These are phyloP conservation scores for Theileria equi DNA, from an alignment of 169 alveolate genomes.

Conservation along the genomic window DNA sequence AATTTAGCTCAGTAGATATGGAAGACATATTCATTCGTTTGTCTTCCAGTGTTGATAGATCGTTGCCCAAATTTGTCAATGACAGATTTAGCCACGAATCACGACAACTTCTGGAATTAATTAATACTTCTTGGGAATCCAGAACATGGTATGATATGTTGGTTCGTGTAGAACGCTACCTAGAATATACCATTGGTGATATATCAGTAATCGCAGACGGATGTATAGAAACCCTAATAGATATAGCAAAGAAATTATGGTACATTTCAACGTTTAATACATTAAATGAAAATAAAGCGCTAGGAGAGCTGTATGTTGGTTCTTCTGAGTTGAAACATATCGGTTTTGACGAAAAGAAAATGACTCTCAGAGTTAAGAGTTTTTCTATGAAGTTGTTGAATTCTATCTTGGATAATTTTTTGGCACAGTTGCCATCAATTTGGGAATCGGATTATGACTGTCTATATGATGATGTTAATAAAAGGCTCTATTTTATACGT, in stretches of 20 bases:
- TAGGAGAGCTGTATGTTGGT: slow-evolving; percentile 1
- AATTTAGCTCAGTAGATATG: slow-evolving; percentile 9
- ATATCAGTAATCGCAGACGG: slow-evolving; percentile 1
- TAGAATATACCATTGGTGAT: slow-evolving; percentile 25
- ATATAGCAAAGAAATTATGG: slow-evolving; percentile 40
- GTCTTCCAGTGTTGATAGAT: slow-evolving; percentile 41
- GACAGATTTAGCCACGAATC: slow-evolving; percentile 16
- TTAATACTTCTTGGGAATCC: slow-evolving; percentile 16
- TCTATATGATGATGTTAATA: background rate
- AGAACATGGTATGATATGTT: slow-evolving; percentile 7
- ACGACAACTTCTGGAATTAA: slow-evolving; percentile 6
- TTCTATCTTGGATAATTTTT: slow-evolving; percentile 7
- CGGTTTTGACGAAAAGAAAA: background rate
- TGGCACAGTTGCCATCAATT: slow-evolving; percentile 12
- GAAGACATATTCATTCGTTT: slow-evolving; percentile 26
- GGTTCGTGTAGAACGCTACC: slow-evolving; percentile 24
- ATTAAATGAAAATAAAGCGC: background rate
- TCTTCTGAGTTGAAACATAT: slow-evolving; percentile 21
- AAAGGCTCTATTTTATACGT: slow-evolving; percentile 15
- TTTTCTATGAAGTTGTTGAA: slow-evolving; percentile 5
- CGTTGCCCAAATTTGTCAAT: slow-evolving; percentile 47
- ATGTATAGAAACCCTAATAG: slow-evolving; percentile 11
- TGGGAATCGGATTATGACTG: slow-evolving; percentile 36
- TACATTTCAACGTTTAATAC: slow-evolving; percentile 20
- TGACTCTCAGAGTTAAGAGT: slow-evolving; percentile 17